phyloP scores from a whole-genome alignment of 306 rosid species.

The Vicia sativa region DNA sequence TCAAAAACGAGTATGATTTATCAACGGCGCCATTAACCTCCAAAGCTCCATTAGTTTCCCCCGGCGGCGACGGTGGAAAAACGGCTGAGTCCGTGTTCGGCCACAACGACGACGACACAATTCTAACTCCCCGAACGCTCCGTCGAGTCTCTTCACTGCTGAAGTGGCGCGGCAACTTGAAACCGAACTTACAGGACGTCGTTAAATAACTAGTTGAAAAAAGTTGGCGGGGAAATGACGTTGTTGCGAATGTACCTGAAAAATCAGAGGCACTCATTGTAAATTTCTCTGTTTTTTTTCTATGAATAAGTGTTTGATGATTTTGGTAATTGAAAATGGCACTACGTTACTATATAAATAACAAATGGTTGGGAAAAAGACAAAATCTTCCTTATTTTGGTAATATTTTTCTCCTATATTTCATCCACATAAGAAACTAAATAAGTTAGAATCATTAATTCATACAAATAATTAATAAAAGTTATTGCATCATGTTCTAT shows the following conservation, averaged over 20 bases:
- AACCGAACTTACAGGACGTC: slow-evolving; percentile 3
- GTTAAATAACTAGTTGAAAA: slow-evolving; percentile 32
- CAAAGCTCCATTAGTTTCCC: slow-evolving; percentile 49
- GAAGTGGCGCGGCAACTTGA: slow-evolving; percentile 67
- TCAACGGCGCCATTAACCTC: slow-evolving; percentile 42
- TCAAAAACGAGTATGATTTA: slow-evolving; percentile 51
- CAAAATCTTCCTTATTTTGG: not conserved
- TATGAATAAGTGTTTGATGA: not conserved
- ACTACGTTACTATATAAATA: not conserved
- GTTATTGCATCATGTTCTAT: too few relatives aligned
- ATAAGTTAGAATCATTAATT: too few relatives aligned
- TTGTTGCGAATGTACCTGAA: slow-evolving; percentile 34
- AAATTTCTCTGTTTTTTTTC: not conserved
- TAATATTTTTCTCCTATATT: too few relatives aligned
- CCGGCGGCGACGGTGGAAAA: not conserved
- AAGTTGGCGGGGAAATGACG: slow-evolving; percentile 32
- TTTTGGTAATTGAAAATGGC: not conserved
- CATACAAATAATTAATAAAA: too few relatives aligned
- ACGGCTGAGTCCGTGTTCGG: slow-evolving; percentile 50
- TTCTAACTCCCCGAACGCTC: slow-evolving; percentile 65
- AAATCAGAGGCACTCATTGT: slow-evolving; percentile 38
- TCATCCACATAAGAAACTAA: too few relatives aligned
- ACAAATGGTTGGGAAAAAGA: not conserved
- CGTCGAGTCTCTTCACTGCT: slow-evolving; percentile 53
- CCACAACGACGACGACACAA: slow-evolving; percentile 77